Base-by-base conservation (phyloP, 805 yeast genomes). In the Naumovozyma castellii region DNA sequence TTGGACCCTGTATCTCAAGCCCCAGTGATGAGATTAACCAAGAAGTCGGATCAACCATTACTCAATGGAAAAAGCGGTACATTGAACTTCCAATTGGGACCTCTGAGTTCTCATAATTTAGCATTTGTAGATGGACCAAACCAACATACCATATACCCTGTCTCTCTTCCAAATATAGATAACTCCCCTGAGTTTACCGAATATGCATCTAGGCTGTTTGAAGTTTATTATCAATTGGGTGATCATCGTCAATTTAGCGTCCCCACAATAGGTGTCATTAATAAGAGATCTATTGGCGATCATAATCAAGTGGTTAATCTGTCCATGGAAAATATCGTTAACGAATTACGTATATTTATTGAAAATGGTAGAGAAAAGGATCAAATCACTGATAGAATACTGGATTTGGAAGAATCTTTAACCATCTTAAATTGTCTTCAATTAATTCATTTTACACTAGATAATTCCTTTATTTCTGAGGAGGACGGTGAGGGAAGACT, bases 371-470 rank as follows among this genome's bases (percentile, higher is more conserved):
- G 56, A 18, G 51, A 51, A 13, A 59, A 61, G 10, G 60, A 63
- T 22, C 37, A 34, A 19, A 44, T 35, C 47, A 46, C 44, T 39
- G 55, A 45, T 40, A 61, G 56, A 48, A 56, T 57, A 16, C 53
- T 59, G 29, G 69, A 67, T 36, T 46, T 67, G 28, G 70, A 71
- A 37, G 76, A 74, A 40, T 64, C 69, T 22, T 53, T 72, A 25
- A 67, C 69, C 42, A 72, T 82, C 5, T 51, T 82, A 35, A 78
- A 76, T 43, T 73, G 86, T 48, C 53, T 82, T 19, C 69, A 70
- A 37, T 74, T 84, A 0, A 56, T 74, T 29, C 65, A 68, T 48
- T 59, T 56, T 37, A 53, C 55, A 6, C 17, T 41, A 13, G 60
- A 53, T 30, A 39, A 41, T 20, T 49, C 49, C 5, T 43, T 40